phyloP scores from a whole-genome alignment of 2,329 filamentous ascomycete species.

The Alternaria arborescens region DNA sequence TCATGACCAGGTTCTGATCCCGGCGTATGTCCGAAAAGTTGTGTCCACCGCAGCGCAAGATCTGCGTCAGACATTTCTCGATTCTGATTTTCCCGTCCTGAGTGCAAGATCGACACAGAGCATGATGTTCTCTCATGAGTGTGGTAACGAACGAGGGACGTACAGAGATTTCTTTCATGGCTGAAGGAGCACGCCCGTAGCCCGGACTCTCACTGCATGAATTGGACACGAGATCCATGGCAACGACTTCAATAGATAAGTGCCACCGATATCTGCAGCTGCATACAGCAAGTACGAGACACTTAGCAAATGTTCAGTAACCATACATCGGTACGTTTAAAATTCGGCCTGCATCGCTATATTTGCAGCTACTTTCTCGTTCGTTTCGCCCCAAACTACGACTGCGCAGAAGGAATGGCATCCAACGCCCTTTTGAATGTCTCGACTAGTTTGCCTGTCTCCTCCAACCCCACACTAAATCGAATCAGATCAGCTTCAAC shows the following conservation, averaged over 20 bases:
- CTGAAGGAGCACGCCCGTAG: neutral
- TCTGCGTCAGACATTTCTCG: neutral
- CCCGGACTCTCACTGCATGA: neutral
- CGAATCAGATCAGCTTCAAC: conserved; percentile 83
- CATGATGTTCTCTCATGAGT: neutral
- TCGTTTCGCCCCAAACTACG: neutral
- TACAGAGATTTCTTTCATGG: neutral
- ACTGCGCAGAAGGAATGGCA: conserved; percentile 52
- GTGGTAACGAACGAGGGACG: neutral
- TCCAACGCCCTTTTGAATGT: conserved; percentile 75
- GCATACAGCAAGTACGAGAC: neutral
- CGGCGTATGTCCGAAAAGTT: neutral
- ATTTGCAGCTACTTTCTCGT: neutral
- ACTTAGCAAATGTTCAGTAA: neutral
- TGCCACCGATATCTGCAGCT: neutral
- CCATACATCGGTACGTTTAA: neutral
- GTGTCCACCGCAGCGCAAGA: neutral
- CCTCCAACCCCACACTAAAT: conserved; percentile 90
- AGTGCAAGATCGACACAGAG: neutral
- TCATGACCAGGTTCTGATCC: neutral
- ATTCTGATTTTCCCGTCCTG: neutral
- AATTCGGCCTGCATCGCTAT: neutral
- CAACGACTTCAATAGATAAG: neutral
- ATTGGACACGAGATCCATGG: neutral
- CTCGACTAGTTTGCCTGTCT: conserved; percentile 69